Base-by-base conservation (phyloP, 1,284 basidiomycete genomes). In the Termitomyces sp. region DNA sequence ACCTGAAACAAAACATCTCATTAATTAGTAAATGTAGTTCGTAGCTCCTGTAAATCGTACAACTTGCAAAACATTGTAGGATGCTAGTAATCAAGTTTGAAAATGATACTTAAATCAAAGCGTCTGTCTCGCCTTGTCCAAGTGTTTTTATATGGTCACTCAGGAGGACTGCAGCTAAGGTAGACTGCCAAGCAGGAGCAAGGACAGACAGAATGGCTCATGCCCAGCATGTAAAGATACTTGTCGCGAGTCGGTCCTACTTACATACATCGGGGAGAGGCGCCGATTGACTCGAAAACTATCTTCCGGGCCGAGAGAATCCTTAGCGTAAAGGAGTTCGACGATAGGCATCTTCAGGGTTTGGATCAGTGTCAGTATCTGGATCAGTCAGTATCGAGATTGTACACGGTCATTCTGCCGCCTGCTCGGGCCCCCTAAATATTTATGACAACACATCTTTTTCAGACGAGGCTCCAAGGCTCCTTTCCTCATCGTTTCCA, bases 401-500 rank as follows among this genome's bases (percentile, higher is more conserved):
- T 24, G 56, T 61, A 34, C 15, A 55, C 52, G 13, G 17, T 17
- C 26, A 12, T 26, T 15, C 41, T 43, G 30, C 19, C 17, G 3
- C 38, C 26, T 5, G 17, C 39, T 33, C 30, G 34, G 24, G 1
- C 19, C 24, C 21, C 40, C 38, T 46, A 53, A 43, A 34, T 43
- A 17, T 36, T 31, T 13, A 45, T 1, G 30, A 45, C 15, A 19
- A 5, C 21, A 34, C 5, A 13, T 39, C 17, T 17, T 33, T 31
- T 9, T 36, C 45, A 60, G 47, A 58, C 52, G 26, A 61, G 40
- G 45, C 53, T 58, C 13, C 30, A 51, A 38, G 39, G 56, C 30
- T 55, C 55, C n/a, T 42, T 54, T 19, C 15, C 50, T 36, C 55
- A 58, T 58, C 53, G 42, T 53, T 57, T 59, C 40, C 44, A 52